These are phyloP conservation scores for Termitomyces sp. DNA, from an alignment of 768 basidiomycete species.

Conservation along the genomic window DNA sequence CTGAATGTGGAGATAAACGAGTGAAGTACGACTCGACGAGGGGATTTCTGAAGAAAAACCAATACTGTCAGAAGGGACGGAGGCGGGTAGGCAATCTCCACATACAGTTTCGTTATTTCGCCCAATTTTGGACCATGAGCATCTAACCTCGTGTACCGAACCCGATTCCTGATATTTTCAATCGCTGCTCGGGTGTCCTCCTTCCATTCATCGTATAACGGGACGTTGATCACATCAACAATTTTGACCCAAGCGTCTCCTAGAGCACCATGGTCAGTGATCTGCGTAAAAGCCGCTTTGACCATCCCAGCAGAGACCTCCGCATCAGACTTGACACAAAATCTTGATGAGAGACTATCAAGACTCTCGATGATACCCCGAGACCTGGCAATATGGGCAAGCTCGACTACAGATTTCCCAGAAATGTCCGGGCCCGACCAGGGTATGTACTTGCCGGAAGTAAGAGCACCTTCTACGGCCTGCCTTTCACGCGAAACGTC, in stretches of 20 bases:
- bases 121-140: conserved; percentile 80
- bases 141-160: conserved; percentile 80
- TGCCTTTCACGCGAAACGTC: conserved; percentile 62
- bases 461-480: conserved; percentile 49
- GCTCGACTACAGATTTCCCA: conserved; percentile 54
- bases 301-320: conserved; percentile 69
- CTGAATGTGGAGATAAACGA: conserved; percentile 45
- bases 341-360: conserved; percentile 57
- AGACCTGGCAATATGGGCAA: conserved; percentile 57
- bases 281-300: conserved; percentile 54
- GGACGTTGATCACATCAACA: conserved; percentile 83
- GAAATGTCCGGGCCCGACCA: conserved; percentile 61
- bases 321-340: conserved; percentile 58
- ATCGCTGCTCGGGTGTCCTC: conserved; percentile 73
- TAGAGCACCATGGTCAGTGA: conserved; percentile 44
- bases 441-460: conserved; percentile 33
- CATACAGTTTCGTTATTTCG: conserved; percentile 68
- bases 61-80: conserved; percentile 2
- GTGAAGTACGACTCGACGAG: conserved; percentile 94
- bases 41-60: conserved; percentile 48
- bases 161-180: conserved; percentile 66
- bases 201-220: conserved; percentile 83
- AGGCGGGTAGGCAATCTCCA: background rate
- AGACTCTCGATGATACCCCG: conserved; percentile 54
- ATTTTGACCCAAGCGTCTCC: conserved; percentile 71